These are phyloP conservation scores for Mycena capillaripes DNA, from an alignment of 768 basidiomycete species.

Conservation along the genomic window DNA sequence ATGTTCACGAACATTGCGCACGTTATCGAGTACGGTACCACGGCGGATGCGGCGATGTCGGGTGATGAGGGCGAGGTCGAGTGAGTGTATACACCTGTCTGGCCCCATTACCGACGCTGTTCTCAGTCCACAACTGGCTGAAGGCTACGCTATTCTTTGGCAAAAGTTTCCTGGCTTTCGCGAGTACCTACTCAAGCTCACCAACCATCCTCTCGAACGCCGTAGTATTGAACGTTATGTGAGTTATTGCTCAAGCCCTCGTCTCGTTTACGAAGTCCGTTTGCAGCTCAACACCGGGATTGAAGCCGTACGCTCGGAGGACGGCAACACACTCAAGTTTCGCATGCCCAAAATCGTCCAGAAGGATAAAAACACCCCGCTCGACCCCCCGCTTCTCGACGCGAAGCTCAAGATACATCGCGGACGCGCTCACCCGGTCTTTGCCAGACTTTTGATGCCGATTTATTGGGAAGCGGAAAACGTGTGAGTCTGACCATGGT, in stretches of 20 bases:
- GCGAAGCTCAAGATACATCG: background rate
- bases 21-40: slow-evolving; percentile 2
- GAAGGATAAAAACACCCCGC: background rate
- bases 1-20: background rate
- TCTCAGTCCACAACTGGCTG: background rate
- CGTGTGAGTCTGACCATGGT: background rate
- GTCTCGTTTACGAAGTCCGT: no score
- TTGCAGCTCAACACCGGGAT: background rate
- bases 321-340: no score
- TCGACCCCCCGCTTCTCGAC: background rate
- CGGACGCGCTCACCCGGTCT: background rate
- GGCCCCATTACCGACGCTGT: background rate
- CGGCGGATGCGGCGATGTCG: background rate
- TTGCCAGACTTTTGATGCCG: background rate
- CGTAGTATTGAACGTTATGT: background rate
- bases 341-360: background rate
- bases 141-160: background rate
- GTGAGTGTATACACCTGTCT: background rate
- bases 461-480: background rate
- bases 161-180: slow-evolving; percentile 6
- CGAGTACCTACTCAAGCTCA: background rate
- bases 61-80: background rate
- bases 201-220: background rate
- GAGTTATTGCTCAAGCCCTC: no score
- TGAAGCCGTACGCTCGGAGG: no score